Evolutionary conservation across 495 filamentous ascomycete species (phyloP), one percentile per base, ranked within the genome.

Genomic region (Lepraria neglecta): DNA sequence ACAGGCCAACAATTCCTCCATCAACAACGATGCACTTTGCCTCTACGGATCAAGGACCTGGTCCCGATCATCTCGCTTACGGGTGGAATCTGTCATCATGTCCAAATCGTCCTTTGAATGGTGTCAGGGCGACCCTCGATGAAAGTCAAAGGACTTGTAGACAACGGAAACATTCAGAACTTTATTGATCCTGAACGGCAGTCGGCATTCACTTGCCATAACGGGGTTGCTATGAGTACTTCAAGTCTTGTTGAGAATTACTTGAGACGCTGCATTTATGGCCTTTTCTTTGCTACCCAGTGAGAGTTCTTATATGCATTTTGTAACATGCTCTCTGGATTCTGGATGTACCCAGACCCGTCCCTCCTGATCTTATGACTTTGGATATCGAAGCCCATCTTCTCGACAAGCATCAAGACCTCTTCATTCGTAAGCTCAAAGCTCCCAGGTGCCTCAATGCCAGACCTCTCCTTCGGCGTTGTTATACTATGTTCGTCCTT

Each of bases 341-440:
- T 89, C 67, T 88, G 86, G 60, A 96, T 91, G 70, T 98, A 97
- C 53, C 92, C 91, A 72, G 74, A 71, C 79, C 78, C 69, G 74
- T 81, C 77, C 7, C 71, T 70, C 38, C 69, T 57, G 14, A 68
- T 52, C 63, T 72, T 67, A 24, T 19, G 58, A 10, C 12, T 43
- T 31, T 60, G 46, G 27, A 97, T 73, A 45, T 75, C 75, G 70
- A 98, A 97, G 0, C 91, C 95, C 69, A 91, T 78, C 40, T 81
- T 78, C 68, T 84, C 76, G 6, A 97, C 81, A 40, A 97, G 76
- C 51, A 73, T 73, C 65, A 96, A 73, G 30, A 98, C 87, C 73
- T 97, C 94, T 62, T 94, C 87, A 60, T 96, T 80, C 7, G 88
- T 87, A 50, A 96, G 77, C 74, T 98, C 94, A 65, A 97, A 86